Evolutionary conservation across 2,329 filamentous ascomycete genomes (phyloP).

Genomic region (Beauveria sp.): DNA sequence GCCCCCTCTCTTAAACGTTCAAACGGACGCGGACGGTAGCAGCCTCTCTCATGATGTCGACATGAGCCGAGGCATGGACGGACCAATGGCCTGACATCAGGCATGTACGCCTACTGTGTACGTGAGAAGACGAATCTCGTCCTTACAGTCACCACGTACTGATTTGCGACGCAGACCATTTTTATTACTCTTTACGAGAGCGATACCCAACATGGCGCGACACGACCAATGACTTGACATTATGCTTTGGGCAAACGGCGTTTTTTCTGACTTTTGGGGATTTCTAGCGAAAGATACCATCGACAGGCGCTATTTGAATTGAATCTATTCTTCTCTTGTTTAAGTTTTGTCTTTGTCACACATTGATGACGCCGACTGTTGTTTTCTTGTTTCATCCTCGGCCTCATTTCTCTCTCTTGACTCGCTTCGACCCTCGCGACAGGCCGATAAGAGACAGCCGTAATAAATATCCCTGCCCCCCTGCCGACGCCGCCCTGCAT

Average conservation of each 20-base stretch:
- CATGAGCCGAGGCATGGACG: constrained; percentile 1
- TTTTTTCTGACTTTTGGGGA: background rate
- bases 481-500: too few species aligned
- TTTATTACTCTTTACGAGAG: background rate
- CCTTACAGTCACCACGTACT: background rate
- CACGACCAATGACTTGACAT: constrained; percentile 7
- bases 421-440: background rate
- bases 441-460: background rate
- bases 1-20: constrained; percentile 27
- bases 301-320: constrained; percentile 7
- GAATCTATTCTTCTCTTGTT: background rate
- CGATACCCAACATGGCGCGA: constrained; percentile 2
- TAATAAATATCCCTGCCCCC: too few species aligned
- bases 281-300: constrained; percentile 10
- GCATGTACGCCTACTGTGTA: constrained; percentile 12
- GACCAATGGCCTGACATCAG: background rate
- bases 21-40: background rate
- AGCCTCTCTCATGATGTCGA: constrained; percentile 6
- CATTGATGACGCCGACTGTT: background rate
- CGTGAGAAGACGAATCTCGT: background rate
- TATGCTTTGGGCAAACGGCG: constrained; percentile 5
- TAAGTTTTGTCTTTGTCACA: background rate
- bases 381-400: background rate
- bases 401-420: background rate
- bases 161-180: background rate